phyloP scores from a whole-genome alignment of 139 green algal species.

The Tetradesmus lagerheimii region DNA sequence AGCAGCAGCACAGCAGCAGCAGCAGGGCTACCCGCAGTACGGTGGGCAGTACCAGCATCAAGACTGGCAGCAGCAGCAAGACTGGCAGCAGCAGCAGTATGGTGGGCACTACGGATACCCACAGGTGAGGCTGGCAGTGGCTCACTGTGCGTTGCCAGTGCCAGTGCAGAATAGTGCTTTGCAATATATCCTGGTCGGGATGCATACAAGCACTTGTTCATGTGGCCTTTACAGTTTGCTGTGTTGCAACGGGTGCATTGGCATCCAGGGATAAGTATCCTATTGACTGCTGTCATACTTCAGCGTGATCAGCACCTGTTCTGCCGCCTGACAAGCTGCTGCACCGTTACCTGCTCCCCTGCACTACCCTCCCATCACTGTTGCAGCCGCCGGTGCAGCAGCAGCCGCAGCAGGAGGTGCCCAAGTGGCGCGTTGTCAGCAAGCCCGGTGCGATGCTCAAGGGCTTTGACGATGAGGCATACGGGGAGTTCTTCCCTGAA shows the following conservation, averaged over 20 bases:
- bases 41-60: neutral
- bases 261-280: no score
- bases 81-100: constrained; percentile 30
- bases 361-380: constrained; percentile 14
- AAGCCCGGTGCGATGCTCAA: constrained; percentile 30
- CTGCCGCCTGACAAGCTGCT: neutral
- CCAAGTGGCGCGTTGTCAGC: constrained; percentile 53
- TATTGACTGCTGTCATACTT: no score
- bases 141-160: no score
- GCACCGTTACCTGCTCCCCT: neutral
- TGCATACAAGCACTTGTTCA: no score
- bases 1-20: constrained; percentile 31
- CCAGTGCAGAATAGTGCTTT: no score
- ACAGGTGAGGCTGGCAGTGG: neutral
- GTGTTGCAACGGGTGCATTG: no score
- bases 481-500: constrained; percentile 73
- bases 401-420: constrained; percentile 15
- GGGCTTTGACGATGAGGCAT: constrained; percentile 67
- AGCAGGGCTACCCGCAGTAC: constrained; percentile 2
- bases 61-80: constrained; percentile 45
- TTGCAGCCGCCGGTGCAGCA: neutral
- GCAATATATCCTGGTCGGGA: no score
- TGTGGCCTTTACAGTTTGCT: no score
- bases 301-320: no score
- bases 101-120: constrained; percentile 21